Conservation (phyloP, 768 basidiomycete genomes). For the Rhodosporidiobolus odoratus region DNA sequence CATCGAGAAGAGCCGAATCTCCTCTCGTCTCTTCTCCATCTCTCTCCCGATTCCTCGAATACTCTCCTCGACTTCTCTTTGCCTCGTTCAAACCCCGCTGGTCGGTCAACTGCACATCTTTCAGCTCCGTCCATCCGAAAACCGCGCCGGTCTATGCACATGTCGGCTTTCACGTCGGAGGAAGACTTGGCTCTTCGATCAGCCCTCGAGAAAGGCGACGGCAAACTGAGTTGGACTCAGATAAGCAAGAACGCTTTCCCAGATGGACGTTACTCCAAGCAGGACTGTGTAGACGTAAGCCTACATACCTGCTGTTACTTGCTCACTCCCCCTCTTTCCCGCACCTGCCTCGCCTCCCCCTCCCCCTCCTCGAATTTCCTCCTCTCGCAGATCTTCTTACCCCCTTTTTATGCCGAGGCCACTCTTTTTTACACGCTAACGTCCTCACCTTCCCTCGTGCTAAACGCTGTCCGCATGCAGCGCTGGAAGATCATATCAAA, state of each 20-base stretch:
- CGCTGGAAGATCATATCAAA: slow-evolving; percentile 34
- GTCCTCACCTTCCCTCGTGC: neutral
- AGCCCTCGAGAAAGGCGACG: slow-evolving; percentile 20
- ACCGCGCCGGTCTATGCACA: neutral
- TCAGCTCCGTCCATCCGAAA: neutral
- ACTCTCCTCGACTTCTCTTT: no score
- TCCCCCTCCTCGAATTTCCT: neutral
- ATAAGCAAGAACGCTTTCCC: slow-evolving; percentile 35
- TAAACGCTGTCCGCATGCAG: neutral
- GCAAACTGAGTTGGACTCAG: slow-evolving; percentile 21
- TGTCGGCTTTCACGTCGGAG: neutral
- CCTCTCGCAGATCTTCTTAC: neutral
- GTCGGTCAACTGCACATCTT: no score
- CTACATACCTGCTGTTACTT: neutral
- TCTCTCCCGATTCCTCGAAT: no score
- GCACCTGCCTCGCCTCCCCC: neutral
- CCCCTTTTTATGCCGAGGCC: neutral
- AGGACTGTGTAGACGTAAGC: slow-evolving; percentile 27
- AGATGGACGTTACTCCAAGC: slow-evolving; percentile 23
- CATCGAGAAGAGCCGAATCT: no score
- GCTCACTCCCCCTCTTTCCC: neutral
- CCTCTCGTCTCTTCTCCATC: no score
- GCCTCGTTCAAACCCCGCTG: no score
- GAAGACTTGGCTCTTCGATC: slow-evolving; percentile 18
- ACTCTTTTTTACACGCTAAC: neutral